phyloP scores from a whole-genome alignment of 2,329 filamentous ascomycete species.

The Shiraia sp. region DNA sequence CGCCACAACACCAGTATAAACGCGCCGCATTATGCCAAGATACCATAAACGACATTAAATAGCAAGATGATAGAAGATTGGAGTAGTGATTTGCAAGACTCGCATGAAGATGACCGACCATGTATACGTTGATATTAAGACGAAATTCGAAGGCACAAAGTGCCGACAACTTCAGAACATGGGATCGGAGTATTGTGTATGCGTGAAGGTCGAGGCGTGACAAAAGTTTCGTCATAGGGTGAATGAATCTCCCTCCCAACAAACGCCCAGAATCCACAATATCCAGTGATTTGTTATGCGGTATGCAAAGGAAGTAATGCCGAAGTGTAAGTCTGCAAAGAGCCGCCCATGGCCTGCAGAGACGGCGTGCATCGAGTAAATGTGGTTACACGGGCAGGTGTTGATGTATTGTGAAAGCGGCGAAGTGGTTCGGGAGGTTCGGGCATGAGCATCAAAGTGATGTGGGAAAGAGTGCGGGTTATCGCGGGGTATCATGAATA shows the following conservation, averaged over 20 bases:
- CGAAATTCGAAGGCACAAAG: constrained; percentile 4
- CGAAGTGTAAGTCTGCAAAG: constrained; percentile 25
- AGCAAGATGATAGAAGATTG: constrained; percentile 9
- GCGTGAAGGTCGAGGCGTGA: too few relatives aligned
- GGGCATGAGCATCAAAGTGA: constrained; percentile 32
- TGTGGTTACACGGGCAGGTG: neutral
- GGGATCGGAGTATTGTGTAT: too few relatives aligned
- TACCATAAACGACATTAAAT: neutral
- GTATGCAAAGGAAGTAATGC: constrained; percentile 38
- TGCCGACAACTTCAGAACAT: constrained; percentile 3
- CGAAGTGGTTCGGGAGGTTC: constrained; percentile 5
- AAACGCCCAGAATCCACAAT: too few relatives aligned
- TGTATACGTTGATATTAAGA: too few relatives aligned
- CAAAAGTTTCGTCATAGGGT: too few relatives aligned
- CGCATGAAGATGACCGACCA: too few relatives aligned
- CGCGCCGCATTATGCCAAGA: constrained; percentile 11
- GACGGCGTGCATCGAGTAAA: constrained; percentile 22
- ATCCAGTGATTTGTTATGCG: too few relatives aligned
- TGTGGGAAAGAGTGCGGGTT: constrained; percentile 36
- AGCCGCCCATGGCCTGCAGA: constrained; percentile 40
- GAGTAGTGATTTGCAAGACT: constrained; percentile 16
- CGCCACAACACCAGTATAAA: constrained; percentile 13
- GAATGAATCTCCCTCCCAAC: too few relatives aligned
- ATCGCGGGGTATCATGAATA: constrained; percentile 43
- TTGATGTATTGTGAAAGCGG: neutral